Base-by-base conservation (phyloP, 2,329 filamentous ascomycete genomes). In the Pestalotiopsis sp. region DNA sequence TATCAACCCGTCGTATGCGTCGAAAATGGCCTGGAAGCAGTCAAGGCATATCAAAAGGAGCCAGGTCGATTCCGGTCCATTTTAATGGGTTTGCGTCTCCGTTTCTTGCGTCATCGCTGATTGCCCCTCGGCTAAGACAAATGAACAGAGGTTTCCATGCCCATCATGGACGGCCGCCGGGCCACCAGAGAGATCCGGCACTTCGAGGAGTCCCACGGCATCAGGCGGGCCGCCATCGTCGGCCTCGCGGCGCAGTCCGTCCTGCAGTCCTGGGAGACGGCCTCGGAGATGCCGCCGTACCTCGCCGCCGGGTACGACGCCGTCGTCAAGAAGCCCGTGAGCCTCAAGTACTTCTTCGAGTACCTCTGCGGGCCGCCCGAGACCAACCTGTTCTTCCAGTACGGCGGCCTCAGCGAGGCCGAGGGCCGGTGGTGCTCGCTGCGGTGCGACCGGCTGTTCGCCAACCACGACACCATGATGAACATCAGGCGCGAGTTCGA, bases 1-100 rank as follows among this genome's bases (percentile, higher is more conserved):
- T 57, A 64, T 12, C 68, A 66, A 23, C 64, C 68, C 7, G 61
- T 57, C 27, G 45, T 56, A 27, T 81, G 80, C 9, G 85, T 84
- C 1, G 75, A 75, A 23, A 81, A 87, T 70, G 86, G 85, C 3
- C 77, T 82, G 0, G 81, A 86, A 73, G 86, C 85, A 2, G 80
- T 87, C 1, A 76, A 84, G 9, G 75, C 75, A 27, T 84, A 83
- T 67, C 78, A 81, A 57, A 71, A 72, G 5, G 70, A 74, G 2
- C 69, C 72, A 2, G 75, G 77, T 6, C 72, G 77, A 0, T 83
- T 81, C 61, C 81, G 82, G 52, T 80, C 85, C 58, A 81, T 87
- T 2, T 81, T 87, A 25, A 87, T 87, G 84, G 85, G 79, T 79
- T 13, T 13, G 59, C 41, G 4, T 23, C 57, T 7, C 57, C 45